phyloP scores from a whole-genome alignment of 371 early-diverging fungal genomes.

The Mucor circinelloides region DNA sequence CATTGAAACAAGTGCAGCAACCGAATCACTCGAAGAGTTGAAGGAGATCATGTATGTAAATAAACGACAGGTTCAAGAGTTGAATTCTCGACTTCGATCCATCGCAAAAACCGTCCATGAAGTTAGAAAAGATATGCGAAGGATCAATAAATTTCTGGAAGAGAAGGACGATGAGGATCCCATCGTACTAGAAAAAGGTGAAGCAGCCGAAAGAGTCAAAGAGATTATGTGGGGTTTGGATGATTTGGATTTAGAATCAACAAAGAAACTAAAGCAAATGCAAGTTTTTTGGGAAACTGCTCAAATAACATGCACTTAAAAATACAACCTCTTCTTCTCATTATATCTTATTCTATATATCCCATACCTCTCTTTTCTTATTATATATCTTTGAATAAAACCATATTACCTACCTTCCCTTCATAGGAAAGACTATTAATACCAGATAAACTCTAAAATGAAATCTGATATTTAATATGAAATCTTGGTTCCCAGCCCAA shows the following conservation, averaged over 20 bases:
- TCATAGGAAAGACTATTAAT: not conserved
- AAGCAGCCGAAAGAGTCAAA: constrained; percentile 51
- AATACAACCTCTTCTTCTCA: not conserved
- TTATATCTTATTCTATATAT: not conserved
- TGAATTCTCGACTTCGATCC: constrained; percentile 44
- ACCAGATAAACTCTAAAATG: not conserved
- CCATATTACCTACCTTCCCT: not conserved
- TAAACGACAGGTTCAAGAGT: constrained; percentile 52
- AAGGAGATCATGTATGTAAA: constrained; percentile 58
- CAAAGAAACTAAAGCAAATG: constrained; percentile 46
- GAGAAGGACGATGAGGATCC: constrained; percentile 58
- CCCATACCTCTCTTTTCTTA: not conserved
- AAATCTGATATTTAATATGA: not conserved
- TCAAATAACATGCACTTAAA: constrained; percentile 13
- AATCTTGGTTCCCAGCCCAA: not conserved
- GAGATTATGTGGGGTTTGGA: constrained; percentile 60
- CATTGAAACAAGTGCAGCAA: constrained; percentile 44
- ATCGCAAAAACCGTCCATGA: constrained; percentile 59
- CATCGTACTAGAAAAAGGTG: constrained; percentile 52
- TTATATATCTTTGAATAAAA: constrained; percentile 8
- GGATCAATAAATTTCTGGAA: constrained; percentile 50
- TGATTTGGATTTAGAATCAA: constrained; percentile 46
- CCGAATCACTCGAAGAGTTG: constrained; percentile 53
- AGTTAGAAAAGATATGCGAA: constrained; percentile 53
- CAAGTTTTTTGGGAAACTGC: constrained; percentile 48